phyloP scores from a whole-genome alignment of 2,329 filamentous ascomycete genomes.

The Fusarium ramigenum region DNA sequence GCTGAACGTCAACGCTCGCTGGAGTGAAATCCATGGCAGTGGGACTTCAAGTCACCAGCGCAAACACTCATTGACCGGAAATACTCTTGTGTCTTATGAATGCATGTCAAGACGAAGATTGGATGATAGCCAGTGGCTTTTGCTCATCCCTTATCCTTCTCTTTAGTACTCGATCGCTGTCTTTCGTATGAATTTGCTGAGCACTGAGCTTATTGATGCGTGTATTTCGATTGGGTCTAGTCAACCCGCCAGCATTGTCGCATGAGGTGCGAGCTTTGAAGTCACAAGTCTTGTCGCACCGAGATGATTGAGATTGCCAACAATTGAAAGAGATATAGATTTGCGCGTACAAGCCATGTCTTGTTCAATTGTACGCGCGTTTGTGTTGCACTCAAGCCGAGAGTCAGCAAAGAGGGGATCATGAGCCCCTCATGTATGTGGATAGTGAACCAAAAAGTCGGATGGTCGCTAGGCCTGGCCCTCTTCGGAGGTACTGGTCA shows the following conservation, averaged over 20 bases:
- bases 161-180: neutral
- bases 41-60: neutral
- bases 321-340: neutral
- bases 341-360: neutral
- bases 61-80: rapidly evolving
- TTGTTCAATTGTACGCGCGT: neutral
- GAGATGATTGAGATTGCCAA: neutral
- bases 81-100: rapidly evolving
- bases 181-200: neutral
- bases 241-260: too few relatives aligned
- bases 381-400: neutral
- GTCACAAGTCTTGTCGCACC: neutral
- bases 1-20: neutral
- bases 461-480: conserved; percentile 22
- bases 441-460: neutral
- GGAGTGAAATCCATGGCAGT: neutral
- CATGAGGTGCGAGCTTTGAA: neutral
- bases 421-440: neutral
- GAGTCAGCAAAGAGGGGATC: neutral
- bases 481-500: conserved; percentile 13
- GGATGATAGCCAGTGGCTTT: too few relatives aligned
- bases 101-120: rapidly evolving
- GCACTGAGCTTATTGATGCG: neutral
- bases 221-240: neutral
- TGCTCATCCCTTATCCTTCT: rapidly evolving